Evolutionary conservation across 2,329 filamentous ascomycete genomes (phyloP).

Genomic region (Phaeosphaeria sp.): DNA sequence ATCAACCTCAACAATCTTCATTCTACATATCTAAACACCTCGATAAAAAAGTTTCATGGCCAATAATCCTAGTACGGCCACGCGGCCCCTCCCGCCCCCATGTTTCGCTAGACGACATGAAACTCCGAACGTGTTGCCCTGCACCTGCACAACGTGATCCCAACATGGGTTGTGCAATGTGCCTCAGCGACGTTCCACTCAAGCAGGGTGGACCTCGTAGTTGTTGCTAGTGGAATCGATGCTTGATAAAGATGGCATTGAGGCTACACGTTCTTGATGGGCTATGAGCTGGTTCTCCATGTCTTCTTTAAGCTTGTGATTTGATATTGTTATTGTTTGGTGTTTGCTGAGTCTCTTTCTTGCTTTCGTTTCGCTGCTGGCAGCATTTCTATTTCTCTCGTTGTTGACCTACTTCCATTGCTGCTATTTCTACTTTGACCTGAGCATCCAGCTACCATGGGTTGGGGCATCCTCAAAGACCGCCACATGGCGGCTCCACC

Average conservation of each 20-base stretch:
- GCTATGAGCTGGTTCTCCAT: background rate
- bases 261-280: background rate
- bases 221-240: too few relatives aligned
- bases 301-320: background rate
- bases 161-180: background rate
- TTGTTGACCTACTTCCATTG: background rate
- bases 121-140: background rate
- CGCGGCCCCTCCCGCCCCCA: background rate
- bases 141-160: too few relatives aligned
- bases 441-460: slow-evolving; percentile 23
- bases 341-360: background rate
- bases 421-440: background rate
- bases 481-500: slow-evolving; percentile 38
- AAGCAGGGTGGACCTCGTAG: background rate
- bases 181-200: background rate
- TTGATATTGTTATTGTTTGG: background rate
- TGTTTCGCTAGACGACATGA: background rate
- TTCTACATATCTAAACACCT: too few relatives aligned
- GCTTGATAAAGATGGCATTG: background rate
- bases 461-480: slow-evolving; percentile 41
- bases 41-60: background rate
- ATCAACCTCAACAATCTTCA: too few relatives aligned
- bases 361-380: slow-evolving; percentile 29
- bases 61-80: background rate
- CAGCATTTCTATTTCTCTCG: slow-evolving; percentile 18